Evolutionary conservation across 768 basidiomycete species (phyloP), one percentile per base, ranked within the genome.

Genomic region (Hebeloma cylindrosporum): DNA sequence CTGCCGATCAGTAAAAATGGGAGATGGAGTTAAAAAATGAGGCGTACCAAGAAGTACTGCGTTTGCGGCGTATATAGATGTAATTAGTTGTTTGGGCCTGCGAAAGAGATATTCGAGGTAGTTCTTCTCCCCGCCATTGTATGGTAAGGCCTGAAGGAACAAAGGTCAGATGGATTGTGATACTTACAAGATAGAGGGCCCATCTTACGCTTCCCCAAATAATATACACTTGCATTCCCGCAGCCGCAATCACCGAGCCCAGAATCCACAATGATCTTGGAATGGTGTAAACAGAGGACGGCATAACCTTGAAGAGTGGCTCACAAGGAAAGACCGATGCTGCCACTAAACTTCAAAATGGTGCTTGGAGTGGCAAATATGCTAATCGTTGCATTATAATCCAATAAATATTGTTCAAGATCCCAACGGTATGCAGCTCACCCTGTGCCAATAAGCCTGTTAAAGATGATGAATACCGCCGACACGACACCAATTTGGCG

Each of bases 61-160:
- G 53, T 79, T 79, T n/a, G 71, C 64, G 4, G 77, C 76, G 49
- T 77, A 84, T 22, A 78, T 52, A 40, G 75, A 82, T 11, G 79
- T 77, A 16, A 69, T 68, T 51, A 86, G 65, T 31, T 72, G 77
- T 29, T 64, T 71, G 5, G 82, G 84, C 20, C 64, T 68, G 26
- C 71, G 68, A 57, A 72, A 85, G 26, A 83, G 65, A 51, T 72
- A 80, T 52, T 83, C 80, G 39, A 85, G 65, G 53, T 85, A 86
- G 35, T 77, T 82, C 59, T 85, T 84, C 63, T 85, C 83, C 7
- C 79, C 84, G 3, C 83, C 83, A 31, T 70, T 83, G 9, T 68
- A 64, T 0, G 83, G 83, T 0, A 85, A 62, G 4, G 74, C 81
- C 79, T 70, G 34, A 7, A 32, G 17, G 1, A 4, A 30, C 22